Evolutionary conservation across 495 filamentous ascomycete species (phyloP).

Genomic region (Aspergillus wentii): DNA sequence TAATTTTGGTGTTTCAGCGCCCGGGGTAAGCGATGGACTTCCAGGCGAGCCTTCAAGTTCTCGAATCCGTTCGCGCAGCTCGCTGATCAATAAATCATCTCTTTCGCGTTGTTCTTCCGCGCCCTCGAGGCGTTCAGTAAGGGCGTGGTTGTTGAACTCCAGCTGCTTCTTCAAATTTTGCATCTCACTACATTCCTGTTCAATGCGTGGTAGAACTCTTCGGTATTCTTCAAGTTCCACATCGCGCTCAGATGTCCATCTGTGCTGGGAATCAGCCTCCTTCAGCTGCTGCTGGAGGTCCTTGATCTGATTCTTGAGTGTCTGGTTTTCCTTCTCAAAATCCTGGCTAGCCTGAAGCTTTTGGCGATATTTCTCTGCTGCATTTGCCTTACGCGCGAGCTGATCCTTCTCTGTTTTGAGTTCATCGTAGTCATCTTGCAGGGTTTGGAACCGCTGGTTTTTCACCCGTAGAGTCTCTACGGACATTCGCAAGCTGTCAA

Average conservation of each 20-base stretch:
- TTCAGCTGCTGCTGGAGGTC: conserved; percentile 52
- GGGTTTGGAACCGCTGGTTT: conserved; percentile 47
- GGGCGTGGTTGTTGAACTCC: conserved; percentile 54
- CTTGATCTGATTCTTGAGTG: conserved; percentile 56
- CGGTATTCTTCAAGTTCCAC: conserved; percentile 57
- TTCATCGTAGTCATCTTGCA: conserved; percentile 64
- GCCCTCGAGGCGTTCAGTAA: conserved; percentile 47
- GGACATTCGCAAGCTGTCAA: conserved; percentile 36
- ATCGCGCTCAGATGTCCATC: conserved; percentile 41
- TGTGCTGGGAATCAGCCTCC: conserved; percentile 45
- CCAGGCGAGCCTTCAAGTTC: conserved; percentile 43
- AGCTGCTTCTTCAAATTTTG: conserved; percentile 52
- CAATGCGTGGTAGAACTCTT: conserved; percentile 52
- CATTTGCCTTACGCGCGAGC: conserved; percentile 74
- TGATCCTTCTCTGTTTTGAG: conserved; percentile 69
- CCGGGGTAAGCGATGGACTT: conserved; percentile 34
- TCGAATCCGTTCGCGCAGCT: conserved; percentile 48
- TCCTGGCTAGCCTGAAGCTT: conserved; percentile 69
- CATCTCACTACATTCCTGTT: conserved; percentile 57
- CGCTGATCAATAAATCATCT: conserved; percentile 49
- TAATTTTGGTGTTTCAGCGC: conserved; percentile 34
- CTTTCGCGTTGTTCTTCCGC: conserved; percentile 51
- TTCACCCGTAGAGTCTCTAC: conserved; percentile 38
- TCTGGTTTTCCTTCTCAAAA: conserved; percentile 66
- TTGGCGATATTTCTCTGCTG: conserved; percentile 66